A percentile compares a stretch with the other conserved stretches of the same genome.
These are phyloP conservation scores for Candida bentonensis DNA, from an alignment of 805 yeast species.

Conservation along the genomic window DNA sequence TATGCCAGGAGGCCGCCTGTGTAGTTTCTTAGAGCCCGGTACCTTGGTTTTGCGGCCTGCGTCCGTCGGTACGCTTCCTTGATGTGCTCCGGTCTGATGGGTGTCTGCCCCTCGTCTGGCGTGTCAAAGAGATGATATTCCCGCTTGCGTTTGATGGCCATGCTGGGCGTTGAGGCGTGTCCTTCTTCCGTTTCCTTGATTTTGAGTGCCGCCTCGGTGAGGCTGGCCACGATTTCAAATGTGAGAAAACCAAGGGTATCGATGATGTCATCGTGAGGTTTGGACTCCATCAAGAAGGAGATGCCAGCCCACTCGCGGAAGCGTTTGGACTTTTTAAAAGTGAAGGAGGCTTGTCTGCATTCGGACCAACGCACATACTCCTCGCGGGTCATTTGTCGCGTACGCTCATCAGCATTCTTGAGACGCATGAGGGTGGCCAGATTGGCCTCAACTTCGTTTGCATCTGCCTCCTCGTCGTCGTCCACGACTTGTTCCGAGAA, in stretches of 20 bases:
- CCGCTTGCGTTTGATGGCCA: constrained; percentile 28
- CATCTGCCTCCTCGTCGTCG: constrained; percentile 54
- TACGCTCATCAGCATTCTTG: constrained; percentile 87
- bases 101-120: constrained; percentile 72
- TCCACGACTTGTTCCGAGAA: constrained; percentile 70
- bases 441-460: constrained; percentile 81
- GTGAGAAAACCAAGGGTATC: constrained; percentile 92
- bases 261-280: constrained; percentile 92
- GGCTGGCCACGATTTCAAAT: constrained; percentile 88
- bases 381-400: constrained; percentile 85
- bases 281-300: constrained; percentile 65
- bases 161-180: constrained; percentile 20
- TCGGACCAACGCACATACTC: constrained; percentile 99
- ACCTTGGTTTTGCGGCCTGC: constrained; percentile 43
- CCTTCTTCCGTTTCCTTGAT: constrained; percentile 59
- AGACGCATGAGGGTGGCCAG: constrained; percentile 76
- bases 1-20: constrained; percentile 51
- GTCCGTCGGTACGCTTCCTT: constrained; percentile 80
- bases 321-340: constrained; percentile 85
- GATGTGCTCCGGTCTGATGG: constrained; percentile 66
- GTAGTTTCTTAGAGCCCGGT: constrained; percentile 54
- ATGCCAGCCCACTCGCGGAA: constrained; percentile 96
- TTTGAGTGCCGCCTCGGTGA: constrained; percentile 82
- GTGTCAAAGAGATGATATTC: constrained; percentile 62
- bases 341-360: constrained; percentile 93